Evolutionary conservation across 495 filamentous ascomycete genomes (phyloP), one percentile per base, ranked within the genome.

Genomic region (Pseudevernia furfuracea): DNA sequence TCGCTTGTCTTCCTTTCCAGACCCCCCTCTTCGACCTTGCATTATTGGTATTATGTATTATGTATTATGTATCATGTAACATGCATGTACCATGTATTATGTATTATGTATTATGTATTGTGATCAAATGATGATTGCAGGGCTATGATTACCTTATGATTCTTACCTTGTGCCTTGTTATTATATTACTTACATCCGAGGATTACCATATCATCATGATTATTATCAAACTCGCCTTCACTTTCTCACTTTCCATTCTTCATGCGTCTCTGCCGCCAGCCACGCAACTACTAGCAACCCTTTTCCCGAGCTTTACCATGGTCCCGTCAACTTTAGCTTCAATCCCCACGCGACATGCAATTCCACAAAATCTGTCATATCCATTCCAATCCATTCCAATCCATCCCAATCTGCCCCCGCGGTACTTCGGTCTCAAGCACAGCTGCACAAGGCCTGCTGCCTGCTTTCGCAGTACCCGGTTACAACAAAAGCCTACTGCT

Each of bases 351-450:
- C 52, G 52, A 55, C 52, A 55, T 53, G 28, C 52, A 14, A 52
- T 17, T 55, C 7, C 14, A 36, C 34, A 36, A 21, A 53, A 19
- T 7, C 49, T 19, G 49, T 53, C 49, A 32, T 32, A 10, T 0
- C 17, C 49, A 28, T 30, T 52, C 11, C 23, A n/a, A n/a, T n/a
- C n/a, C n/a, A n/a, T n/a, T n/a, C 44, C 19, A 25, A 0, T n/a
- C 25, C 12, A 15, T 23, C 15, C 6, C 30, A 55, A 10, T 11
- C 52, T 32, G 30, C 30, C 28, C 34, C 30, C 52, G 30, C 30
- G 52, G 52, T 55, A 55, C 30, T 34, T 52, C 48, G 48, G 48
- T 52, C 48, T 52, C 52, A 55, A 55, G 2, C 11, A 48, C 44
- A 25, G 21, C 15, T 46, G n/a, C 21, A 25, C 46, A 10, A 15